A percentile compares a stretch with the other conserved stretches of the same genome.
phyloP scores from a whole-genome alignment of 148 eudicot species.

The Fagopyrum homotropicum region DNA sequence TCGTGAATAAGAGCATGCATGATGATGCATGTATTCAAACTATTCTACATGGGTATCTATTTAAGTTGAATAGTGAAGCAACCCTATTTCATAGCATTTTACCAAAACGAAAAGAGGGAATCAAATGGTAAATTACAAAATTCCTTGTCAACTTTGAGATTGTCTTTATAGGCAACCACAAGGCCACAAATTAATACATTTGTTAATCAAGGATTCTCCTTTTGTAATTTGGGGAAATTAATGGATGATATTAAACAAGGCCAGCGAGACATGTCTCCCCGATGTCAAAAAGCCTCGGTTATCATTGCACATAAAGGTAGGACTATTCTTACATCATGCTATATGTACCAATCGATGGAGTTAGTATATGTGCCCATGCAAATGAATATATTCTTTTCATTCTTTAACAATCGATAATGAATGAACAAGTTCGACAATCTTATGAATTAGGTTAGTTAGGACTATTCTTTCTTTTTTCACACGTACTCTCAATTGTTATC shows the following conservation, averaged over 20 bases:
- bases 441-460: too few relatives aligned
- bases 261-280: conserved; percentile 11
- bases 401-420: too few relatives aligned
- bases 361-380: not conserved
- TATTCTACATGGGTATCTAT: too few relatives aligned
- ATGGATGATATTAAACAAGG: conserved; percentile 6
- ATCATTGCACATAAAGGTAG: conserved; percentile 9
- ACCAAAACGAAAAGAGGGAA: not conserved
- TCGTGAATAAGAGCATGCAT: too few relatives aligned
- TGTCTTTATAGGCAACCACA: not conserved
- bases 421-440: too few relatives aligned
- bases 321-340: not conserved
- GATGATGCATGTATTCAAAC: too few relatives aligned
- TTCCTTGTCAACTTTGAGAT: not conserved
- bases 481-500: too few relatives aligned
- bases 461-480: too few relatives aligned
- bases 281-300: not conserved
- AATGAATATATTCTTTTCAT: too few relatives aligned
- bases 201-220: conserved; percentile 6
- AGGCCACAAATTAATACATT: not conserved
- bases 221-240: not conserved
- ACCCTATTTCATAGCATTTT: not conserved
- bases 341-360: not conserved
- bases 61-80: not conserved
- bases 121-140: not conserved